These are phyloP conservation scores for Pichia sp. DNA, from an alignment of 1,139 yeast species.

Conservation along the genomic window DNA sequence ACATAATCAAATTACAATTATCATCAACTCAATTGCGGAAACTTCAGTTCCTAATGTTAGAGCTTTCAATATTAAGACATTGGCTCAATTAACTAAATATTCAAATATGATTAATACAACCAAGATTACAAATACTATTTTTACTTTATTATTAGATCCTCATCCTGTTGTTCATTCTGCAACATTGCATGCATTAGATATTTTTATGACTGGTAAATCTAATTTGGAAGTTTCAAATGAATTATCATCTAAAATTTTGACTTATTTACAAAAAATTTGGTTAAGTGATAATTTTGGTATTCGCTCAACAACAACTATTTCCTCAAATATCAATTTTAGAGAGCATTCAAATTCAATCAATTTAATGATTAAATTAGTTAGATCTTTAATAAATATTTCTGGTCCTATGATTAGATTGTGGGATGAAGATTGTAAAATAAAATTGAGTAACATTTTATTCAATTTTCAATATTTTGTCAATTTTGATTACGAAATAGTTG, in stretches of 20 bases:
- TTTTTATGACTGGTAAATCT: slow-evolving; percentile 46
- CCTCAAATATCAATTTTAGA: slow-evolving; percentile 42
- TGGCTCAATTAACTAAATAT: slow-evolving; percentile 54
- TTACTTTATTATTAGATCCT: slow-evolving; percentile 67
- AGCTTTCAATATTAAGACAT: slow-evolving; percentile 54
- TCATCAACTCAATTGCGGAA: slow-evolving; percentile 57
- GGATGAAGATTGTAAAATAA: slow-evolving; percentile 15
- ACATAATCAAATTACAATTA: slow-evolving; percentile 45
- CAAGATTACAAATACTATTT: slow-evolving; percentile 48
- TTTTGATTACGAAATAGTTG: slow-evolving; percentile 24
- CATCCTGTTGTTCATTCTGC: slow-evolving; percentile 79
- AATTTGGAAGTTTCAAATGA: slow-evolving; percentile 44
- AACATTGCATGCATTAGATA: slow-evolving; percentile 54
- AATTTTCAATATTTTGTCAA: slow-evolving; percentile 19
- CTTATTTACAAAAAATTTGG: slow-evolving; percentile 41
- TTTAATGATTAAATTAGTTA: slow-evolving; percentile 19
- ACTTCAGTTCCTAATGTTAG: slow-evolving; percentile 58
- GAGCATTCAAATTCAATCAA: slow-evolving; percentile 29
- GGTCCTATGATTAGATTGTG: slow-evolving; percentile 28
- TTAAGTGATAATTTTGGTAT: slow-evolving; percentile 51
- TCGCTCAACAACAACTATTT: slow-evolving; percentile 36
- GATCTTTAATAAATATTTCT: slow-evolving; percentile 24
- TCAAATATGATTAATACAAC: slow-evolving; percentile 34
- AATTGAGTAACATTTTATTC: slow-evolving; percentile 21
- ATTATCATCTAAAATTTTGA: slow-evolving; percentile 40